phyloP scores from a whole-genome alignment of 1,284 basidiomycete genomes.

The Ganoderma multipileum region DNA sequence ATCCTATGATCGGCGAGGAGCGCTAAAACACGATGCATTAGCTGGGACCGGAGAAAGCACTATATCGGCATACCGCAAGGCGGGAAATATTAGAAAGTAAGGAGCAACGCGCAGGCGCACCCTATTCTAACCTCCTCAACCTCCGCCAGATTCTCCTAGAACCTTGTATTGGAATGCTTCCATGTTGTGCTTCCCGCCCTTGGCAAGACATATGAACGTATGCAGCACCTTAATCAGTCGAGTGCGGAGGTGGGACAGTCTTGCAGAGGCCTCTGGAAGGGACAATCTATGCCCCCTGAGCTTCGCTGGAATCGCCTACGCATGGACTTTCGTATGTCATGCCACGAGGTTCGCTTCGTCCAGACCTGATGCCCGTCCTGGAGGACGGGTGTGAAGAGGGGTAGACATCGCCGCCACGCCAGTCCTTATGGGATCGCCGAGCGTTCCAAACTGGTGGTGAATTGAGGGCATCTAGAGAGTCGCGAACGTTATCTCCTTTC shows the following conservation, averaged over 20 bases:
- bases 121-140: neutral
- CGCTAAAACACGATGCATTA: neutral
- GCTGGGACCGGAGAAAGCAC: neutral
- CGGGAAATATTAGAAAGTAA: neutral
- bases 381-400: neutral
- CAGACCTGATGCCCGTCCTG: neutral
- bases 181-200: neutral
- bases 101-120: neutral
- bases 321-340: neutral
- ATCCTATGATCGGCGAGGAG: neutral
- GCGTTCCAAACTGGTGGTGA: neutral
- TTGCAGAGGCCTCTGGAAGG: no score
- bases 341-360: neutral
- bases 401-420: neutral
- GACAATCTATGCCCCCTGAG: neutral
- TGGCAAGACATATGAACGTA: neutral
- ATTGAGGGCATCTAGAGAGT: neutral
- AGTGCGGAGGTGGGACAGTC: neutral
- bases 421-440: neutral
- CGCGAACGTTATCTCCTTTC: neutral
- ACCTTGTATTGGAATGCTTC: neutral
- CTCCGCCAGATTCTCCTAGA: neutral
- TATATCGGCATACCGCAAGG: neutral
- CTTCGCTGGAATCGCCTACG: neutral
- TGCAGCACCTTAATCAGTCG: neutral